Conservation (phyloP, 768 basidiomycete species). For the Strobilomyces dryophilus region DNA sequence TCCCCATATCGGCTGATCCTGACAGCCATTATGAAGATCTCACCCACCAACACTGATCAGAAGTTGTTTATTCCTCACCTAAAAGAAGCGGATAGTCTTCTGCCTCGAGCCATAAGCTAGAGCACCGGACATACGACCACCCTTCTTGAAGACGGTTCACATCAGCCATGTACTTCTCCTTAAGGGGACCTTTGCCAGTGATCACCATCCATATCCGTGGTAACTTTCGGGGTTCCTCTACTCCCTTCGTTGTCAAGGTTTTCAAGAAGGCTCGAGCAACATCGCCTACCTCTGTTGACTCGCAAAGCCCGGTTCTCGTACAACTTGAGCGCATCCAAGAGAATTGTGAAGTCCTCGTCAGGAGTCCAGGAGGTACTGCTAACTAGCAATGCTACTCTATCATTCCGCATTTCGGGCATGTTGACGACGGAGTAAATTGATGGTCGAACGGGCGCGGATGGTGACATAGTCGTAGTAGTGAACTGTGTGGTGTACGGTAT, state of each 20-base stretch:
- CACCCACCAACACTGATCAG: neutral
- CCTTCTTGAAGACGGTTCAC: constrained; percentile 50
- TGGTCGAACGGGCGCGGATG: constrained; percentile 17
- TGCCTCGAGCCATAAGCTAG: constrained; percentile 84
- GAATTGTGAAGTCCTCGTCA: constrained; percentile 90
- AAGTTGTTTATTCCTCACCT: constrained; percentile 41
- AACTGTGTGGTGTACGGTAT: constrained; percentile 60
- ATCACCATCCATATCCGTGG: constrained; percentile 81
- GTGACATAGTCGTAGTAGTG: constrained; percentile 39
- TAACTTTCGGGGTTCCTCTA: constrained; percentile 34
- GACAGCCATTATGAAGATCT: neutral
- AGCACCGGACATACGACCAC: constrained; percentile 78
- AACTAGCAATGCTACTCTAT: constrained; percentile 82
- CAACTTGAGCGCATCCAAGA: constrained; percentile 64
- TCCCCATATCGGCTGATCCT: constrained; percentile 91
- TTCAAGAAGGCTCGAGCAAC: neutral
- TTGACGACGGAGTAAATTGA: constrained; percentile 15
- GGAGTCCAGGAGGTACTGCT: constrained; percentile 97
- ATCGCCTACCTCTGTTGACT: constrained; percentile 17
- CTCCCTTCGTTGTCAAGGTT: neutral
- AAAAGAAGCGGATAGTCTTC: constrained; percentile 87
- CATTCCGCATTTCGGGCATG: constrained; percentile 52
- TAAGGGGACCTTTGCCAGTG: constrained; percentile 86
- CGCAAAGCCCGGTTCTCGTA: constrained; percentile 62
- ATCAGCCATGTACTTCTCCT: constrained; percentile 66